Evolutionary conservation across 1,284 basidiomycete species (phyloP).

Genomic region (Porphyrellus sp.): DNA sequence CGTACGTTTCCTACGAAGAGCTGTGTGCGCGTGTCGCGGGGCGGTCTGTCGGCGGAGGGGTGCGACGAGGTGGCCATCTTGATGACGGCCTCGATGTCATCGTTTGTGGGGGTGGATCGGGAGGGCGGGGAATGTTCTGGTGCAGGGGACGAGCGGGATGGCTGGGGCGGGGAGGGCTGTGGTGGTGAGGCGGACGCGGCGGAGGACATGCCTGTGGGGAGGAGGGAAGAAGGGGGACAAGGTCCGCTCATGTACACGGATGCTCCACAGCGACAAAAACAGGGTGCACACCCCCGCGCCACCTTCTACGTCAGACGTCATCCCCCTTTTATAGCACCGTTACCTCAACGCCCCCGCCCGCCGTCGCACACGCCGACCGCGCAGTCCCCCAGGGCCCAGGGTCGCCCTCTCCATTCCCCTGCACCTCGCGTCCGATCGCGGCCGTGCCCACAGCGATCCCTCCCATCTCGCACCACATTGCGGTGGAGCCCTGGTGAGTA

Average conservation of each 20-base stretch:
- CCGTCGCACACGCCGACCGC: conserved; percentile 9
- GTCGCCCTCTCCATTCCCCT: background rate
- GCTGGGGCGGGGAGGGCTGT: conserved; percentile 12
- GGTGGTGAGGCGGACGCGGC: background rate
- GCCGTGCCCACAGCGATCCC: background rate
- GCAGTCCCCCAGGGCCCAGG: conserved; percentile 8
- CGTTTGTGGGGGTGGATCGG: conserved; percentile 51
- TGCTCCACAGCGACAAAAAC: conserved; percentile 38
- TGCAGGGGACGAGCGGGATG: background rate
- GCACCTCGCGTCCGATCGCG: background rate
- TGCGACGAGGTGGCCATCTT: conserved; percentile 67
- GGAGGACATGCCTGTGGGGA: conserved; percentile 17
- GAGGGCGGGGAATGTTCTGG: conserved; percentile 21
- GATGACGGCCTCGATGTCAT: conserved; percentile 80
- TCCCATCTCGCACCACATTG: background rate
- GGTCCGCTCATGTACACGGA: conserved; percentile 30
- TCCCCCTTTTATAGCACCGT: conserved; percentile 15
- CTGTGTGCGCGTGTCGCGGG: conserved; percentile 83
- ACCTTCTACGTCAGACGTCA: conserved; percentile 35
- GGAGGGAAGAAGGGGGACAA: conserved; percentile 9
- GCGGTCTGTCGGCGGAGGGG: conserved; percentile 44
- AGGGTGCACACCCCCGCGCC: conserved; percentile 34
- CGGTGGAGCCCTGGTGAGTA: background rate
- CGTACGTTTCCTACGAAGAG: conserved; percentile 89
- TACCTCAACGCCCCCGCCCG: conserved; percentile 4